These are phyloP conservation scores for Botrytis squamosa DNA, from an alignment of 2,329 filamentous ascomycete species.

Conservation along the genomic window DNA sequence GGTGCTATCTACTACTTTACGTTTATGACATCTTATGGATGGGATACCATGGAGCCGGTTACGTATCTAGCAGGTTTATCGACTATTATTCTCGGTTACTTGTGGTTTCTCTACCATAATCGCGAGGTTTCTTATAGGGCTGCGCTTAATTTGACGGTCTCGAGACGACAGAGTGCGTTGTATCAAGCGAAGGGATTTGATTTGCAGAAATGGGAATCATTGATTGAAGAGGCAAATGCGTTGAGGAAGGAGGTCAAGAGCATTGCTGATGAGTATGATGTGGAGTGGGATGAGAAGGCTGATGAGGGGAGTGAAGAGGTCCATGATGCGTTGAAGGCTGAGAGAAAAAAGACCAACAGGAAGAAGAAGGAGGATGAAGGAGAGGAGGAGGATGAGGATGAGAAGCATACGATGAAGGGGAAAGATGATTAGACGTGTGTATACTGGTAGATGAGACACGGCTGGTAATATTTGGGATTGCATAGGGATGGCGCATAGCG, in stretches of 20 bases:
- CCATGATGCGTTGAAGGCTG: conserved; percentile 55
- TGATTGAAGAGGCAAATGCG: conserved; percentile 77
- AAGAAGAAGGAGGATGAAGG: conserved; percentile 42
- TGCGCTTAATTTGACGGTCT: conserved; percentile 84
- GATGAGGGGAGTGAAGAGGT: conserved; percentile 71
- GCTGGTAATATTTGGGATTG: neutral
- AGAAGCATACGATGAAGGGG: neutral
- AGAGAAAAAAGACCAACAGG: conserved; percentile 43
- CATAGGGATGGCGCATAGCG: neutral
- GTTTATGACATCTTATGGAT: conserved; percentile 74
- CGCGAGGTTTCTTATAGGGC: conserved; percentile 83
- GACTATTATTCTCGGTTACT: conserved; percentile 83
- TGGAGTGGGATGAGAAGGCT: conserved; percentile 78
- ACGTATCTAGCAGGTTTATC: conserved; percentile 86
- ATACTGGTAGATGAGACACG: neutral
- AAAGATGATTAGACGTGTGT: neutral
- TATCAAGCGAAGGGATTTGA: conserved; percentile 78
- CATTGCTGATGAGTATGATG: conserved; percentile 83
- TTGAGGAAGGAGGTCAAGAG: conserved; percentile 76
- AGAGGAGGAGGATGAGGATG: conserved; percentile 32
- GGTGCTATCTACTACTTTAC: conserved; percentile 68
- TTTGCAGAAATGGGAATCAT: conserved; percentile 69
- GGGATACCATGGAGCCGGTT: conserved; percentile 88
- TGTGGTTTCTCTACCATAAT: conserved; percentile 94
- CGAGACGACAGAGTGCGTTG: conserved; percentile 69